phyloP scores from a whole-genome alignment of 495 filamentous ascomycete species.

The Cryomyces minteri region DNA sequence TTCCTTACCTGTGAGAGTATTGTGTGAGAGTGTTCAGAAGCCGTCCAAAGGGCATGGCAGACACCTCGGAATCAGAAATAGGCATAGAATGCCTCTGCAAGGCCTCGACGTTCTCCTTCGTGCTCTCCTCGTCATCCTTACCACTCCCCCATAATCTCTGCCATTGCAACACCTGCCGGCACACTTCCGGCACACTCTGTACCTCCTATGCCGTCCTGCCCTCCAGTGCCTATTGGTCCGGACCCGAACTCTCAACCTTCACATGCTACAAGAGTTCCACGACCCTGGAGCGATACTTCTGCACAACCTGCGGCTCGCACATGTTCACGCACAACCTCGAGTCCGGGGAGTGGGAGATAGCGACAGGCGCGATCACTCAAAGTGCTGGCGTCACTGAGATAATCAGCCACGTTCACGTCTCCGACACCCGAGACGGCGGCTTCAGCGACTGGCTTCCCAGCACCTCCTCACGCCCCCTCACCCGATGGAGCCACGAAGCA shows the following conservation, averaged over 20 bases:
- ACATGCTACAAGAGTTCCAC: constrained; percentile 29
- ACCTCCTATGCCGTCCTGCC: constrained; percentile 30
- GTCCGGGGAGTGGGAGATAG: constrained; percentile 19
- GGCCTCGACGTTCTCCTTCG: constrained; percentile 23
- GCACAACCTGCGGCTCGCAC: constrained; percentile 48
- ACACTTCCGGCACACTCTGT: constrained; percentile 36
- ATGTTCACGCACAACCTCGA: constrained; percentile 23
- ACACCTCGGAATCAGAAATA: no score
- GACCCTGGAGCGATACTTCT: constrained; percentile 41
- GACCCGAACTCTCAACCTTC: constrained; percentile 21
- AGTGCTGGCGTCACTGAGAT: constrained; percentile 22
- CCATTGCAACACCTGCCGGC: constrained; percentile 46
- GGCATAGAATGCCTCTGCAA: constrained; percentile 33
- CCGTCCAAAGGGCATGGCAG: no score
- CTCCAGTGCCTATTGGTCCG: constrained; percentile 7
- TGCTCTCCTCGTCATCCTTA: constrained; percentile 16
- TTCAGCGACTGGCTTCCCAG: constrained; percentile 29
- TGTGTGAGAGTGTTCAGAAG: no score
- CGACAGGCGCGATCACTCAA: constrained; percentile 23
- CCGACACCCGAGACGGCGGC: constrained; percentile 39
- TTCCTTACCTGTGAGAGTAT: no score
- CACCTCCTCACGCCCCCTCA: constrained; percentile 5
- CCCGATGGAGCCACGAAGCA: constrained; percentile 6
- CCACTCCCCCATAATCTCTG: constrained; percentile 30
- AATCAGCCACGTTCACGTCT: constrained; percentile 27